Conservation (phyloP, 495 filamentous ascomycete species). For the Penicillium mononematosum region DNA sequence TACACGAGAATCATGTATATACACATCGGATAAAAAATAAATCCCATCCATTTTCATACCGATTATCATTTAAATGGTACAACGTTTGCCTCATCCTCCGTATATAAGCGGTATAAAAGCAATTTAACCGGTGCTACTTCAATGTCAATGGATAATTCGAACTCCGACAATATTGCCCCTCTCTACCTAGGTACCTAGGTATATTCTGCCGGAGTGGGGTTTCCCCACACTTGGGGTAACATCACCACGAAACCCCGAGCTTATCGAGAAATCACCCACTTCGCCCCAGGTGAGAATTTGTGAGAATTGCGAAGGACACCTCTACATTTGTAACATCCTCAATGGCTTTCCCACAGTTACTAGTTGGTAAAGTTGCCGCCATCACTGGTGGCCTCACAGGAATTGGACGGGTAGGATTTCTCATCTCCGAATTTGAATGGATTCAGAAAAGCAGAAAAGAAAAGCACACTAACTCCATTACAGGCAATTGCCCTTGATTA, state of each 20-base stretch:
- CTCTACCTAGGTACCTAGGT: no score
- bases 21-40: neutral
- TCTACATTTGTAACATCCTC: neutral
- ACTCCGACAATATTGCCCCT: no score
- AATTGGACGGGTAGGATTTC: slow-evolving; percentile 57
- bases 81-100: no score
- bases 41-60: neutral
- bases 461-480: neutral
- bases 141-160: no score
- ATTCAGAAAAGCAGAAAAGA: neutral
- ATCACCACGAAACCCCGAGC: slow-evolving; percentile 36
- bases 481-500: slow-evolving; percentile 68
- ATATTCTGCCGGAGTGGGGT: neutral
- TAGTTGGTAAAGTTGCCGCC: slow-evolving; percentile 67
- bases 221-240: slow-evolving; percentile 31
- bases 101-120: no score
- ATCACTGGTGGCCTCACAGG: slow-evolving; percentile 76
- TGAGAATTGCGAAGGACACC: neutral
- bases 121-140: no score
- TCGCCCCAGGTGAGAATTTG: neutral
- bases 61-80: no score
- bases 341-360: slow-evolving; percentile 50
- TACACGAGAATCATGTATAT: slow-evolving; percentile 11
- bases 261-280: slow-evolving; percentile 19
- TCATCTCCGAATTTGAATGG: neutral